These are phyloP conservation scores for Kodamaea ohmeri DNA, from an alignment of 1,139 yeast genomes.

Conservation along the genomic window DNA sequence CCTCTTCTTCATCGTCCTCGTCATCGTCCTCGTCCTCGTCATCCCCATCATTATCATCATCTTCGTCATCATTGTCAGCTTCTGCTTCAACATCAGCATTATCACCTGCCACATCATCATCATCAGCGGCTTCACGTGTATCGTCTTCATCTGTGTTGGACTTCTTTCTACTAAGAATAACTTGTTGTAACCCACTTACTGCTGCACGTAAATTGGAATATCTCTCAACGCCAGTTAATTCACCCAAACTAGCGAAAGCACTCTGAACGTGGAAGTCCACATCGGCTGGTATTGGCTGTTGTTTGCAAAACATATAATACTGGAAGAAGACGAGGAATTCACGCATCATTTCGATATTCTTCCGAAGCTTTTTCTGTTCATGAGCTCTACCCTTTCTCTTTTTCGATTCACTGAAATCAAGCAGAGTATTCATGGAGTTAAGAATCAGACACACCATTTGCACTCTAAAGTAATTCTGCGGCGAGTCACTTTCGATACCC, in stretches of 20 bases:
- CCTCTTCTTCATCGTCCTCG: slow-evolving; percentile 15
- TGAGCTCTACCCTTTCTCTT: slow-evolving; percentile 12
- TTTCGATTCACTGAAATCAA: slow-evolving; percentile 1
- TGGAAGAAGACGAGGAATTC: slow-evolving; percentile 65
- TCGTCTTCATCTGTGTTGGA: neutral
- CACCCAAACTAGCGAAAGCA: slow-evolving; percentile 32
- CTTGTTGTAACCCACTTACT: slow-evolving; percentile 3
- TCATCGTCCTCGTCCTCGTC: slow-evolving; percentile 18
- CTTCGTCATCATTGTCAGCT: slow-evolving; percentile 13
- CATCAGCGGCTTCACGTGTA: slow-evolving; percentile 13
- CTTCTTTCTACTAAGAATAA: slow-evolving; percentile 10
- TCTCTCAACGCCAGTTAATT: slow-evolving; percentile 29
- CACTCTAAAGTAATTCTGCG: slow-evolving; percentile 70
- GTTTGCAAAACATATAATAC: slow-evolving; percentile 68
- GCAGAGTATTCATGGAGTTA: slow-evolving; percentile 13
- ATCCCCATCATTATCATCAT: slow-evolving; percentile 15
- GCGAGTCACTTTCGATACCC: slow-evolving; percentile 50
- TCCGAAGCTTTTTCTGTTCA: slow-evolving; percentile 13
- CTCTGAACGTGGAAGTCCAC: slow-evolving; percentile 52
- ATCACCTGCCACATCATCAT: slow-evolving; percentile 14
- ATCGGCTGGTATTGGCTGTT: slow-evolving; percentile 65
- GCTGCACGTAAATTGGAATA: slow-evolving; percentile 18
- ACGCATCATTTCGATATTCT: slow-evolving; percentile 29
- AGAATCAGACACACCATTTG: slow-evolving; percentile 45
- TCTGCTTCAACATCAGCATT: slow-evolving; percentile 13